Percentiles rank a stretch among this genome's conserved stretches.
Evolutionary conservation across 805 yeast genomes (phyloP).

Genomic region (Candida coquimbonensis): DNA sequence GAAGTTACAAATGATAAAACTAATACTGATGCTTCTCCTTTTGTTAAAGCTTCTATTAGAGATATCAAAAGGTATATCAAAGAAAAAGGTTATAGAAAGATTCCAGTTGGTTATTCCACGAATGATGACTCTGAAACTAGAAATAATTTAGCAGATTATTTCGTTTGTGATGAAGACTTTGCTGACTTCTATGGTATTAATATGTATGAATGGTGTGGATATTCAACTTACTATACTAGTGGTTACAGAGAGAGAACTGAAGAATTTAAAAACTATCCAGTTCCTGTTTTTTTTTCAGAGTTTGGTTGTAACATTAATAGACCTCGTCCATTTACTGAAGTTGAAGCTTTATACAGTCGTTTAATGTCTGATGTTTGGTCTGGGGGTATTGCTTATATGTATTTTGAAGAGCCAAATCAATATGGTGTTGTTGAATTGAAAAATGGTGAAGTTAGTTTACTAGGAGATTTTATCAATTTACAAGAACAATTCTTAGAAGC

Average conservation of each 20-base stretch:
- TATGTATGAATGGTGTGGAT: conserved; percentile 87
- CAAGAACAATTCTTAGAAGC: conserved; percentile 43
- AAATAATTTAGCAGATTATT: conserved; percentile 72
- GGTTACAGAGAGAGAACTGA: conserved; percentile 62
- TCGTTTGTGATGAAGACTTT: conserved; percentile 64
- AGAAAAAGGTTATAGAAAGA: conserved; percentile 56
- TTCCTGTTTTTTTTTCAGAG: conserved; percentile 75
- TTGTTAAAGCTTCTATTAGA: conserved; percentile 92
- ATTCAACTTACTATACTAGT: conserved; percentile 51
- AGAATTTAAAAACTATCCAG: conserved; percentile 54
- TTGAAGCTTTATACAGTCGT: conserved; percentile 53
- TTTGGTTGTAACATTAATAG: conserved; percentile 66
- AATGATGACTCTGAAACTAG: conserved; percentile 84
- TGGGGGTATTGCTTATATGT: conserved; percentile 82
- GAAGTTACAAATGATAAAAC: conserved; percentile 84
- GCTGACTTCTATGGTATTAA: conserved; percentile 80
- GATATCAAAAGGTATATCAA: conserved; percentile 75
- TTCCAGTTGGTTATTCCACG: conserved; percentile 93
- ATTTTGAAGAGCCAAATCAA: conserved; percentile 66
- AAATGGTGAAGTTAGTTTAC: conserved; percentile 39
- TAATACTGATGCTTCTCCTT: conserved; percentile 87
- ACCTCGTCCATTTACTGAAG: conserved; percentile 71
- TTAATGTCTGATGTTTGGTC: conserved; percentile 79
- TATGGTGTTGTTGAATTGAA: conserved; percentile 61
- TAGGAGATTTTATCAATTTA: conserved; percentile 53